Evolutionary conservation across 2,329 filamentous ascomycete genomes (phyloP).

Genomic region (Colletotrichum graminicola): DNA sequence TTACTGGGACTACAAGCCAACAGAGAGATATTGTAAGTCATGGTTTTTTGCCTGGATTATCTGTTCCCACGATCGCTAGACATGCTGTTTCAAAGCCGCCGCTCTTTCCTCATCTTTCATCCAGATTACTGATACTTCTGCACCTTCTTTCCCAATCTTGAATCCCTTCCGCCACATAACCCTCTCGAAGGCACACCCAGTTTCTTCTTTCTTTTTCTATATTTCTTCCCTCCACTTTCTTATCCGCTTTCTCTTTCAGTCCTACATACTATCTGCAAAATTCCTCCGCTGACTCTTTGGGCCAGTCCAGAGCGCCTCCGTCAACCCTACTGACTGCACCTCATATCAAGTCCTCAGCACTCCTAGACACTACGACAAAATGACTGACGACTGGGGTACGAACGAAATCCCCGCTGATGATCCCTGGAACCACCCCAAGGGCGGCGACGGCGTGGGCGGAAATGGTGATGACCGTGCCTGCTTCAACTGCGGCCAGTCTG

Average conservation of each 20-base stretch:
- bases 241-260: background rate
- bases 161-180: background rate
- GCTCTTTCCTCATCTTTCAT: background rate
- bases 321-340: background rate
- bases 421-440: slow-evolving; percentile 35
- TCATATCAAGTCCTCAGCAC: background rate
- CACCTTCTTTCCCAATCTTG: background rate
- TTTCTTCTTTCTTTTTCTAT: background rate
- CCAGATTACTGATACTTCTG: background rate
- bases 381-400: slow-evolving; percentile 30
- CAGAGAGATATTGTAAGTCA: background rate
- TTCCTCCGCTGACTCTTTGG: slow-evolving; percentile 7
- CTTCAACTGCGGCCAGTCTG: slow-evolving; percentile 53
- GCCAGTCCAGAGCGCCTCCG: slow-evolving; percentile 3
- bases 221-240: background rate
- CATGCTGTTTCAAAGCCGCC: background rate
- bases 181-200: background rate
- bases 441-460: slow-evolving; percentile 29
- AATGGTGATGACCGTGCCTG: slow-evolving; percentile 48
- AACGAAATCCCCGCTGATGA: slow-evolving; percentile 20
- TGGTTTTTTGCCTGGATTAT: background rate
- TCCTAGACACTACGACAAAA: slow-evolving; percentile 8
- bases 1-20: background rate
- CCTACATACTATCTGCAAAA: background rate
- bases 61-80: background rate